Evolutionary conservation across 306 rosid species (phyloP).

Genomic region (Vicia villosa): DNA sequence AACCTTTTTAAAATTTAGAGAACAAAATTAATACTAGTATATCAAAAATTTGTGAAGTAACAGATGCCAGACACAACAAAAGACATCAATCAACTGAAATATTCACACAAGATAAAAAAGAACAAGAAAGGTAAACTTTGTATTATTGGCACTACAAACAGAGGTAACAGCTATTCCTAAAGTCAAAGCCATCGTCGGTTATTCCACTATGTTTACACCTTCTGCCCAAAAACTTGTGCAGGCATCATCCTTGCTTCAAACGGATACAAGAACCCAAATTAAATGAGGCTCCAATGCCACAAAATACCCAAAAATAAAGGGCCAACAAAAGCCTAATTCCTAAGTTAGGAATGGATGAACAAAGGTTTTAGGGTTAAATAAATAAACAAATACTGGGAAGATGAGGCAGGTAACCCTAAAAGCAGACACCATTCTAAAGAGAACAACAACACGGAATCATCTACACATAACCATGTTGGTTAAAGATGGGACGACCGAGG

Average conservation of each 20-base stretch:
- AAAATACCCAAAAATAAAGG: conserved; percentile 10
- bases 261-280: conserved; percentile 32
- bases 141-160: conserved; percentile 7
- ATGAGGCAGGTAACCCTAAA: not conserved
- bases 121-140: not conserved
- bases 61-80: too few relatives aligned
- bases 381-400: not conserved
- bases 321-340: conserved; percentile 17
- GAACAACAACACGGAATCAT: conserved; percentile 36
- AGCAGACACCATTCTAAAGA: not conserved
- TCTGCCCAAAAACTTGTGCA: conserved; percentile 43
- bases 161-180: conserved; percentile 3
- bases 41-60: too few relatives aligned
- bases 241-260: conserved; percentile 49
- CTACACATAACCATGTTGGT: conserved; percentile 88
- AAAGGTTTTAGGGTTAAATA: not conserved
- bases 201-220: conserved; percentile 44
- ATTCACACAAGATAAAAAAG: not conserved
- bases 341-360: conserved; percentile 47
- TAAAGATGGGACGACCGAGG: conserved; percentile 72
- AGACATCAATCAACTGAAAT: too few relatives aligned
- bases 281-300: conserved; percentile 46
- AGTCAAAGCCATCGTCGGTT: conserved; percentile 30
- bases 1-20: too few relatives aligned
- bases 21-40: too few relatives aligned